A percentile compares a stretch with the other conserved stretches of the same genome.
These are phyloP conservation scores for Protomyces inundatus DNA, from an alignment of 1,139 yeast genomes.

Conservation along the genomic window DNA sequence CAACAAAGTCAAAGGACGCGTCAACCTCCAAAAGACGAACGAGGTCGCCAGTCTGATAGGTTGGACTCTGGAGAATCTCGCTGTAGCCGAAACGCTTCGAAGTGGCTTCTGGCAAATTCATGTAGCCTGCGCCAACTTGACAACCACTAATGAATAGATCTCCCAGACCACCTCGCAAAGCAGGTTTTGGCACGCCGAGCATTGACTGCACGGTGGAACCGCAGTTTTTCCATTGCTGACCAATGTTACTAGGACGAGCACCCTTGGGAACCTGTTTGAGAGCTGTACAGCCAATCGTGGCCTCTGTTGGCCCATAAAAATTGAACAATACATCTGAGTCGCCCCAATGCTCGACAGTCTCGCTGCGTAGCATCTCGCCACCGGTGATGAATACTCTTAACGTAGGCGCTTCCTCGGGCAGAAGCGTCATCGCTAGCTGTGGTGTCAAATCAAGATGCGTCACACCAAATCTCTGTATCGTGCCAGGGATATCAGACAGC, in stretches of 20 bases:
- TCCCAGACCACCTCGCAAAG: constrained; percentile 33
- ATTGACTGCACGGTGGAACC: constrained; percentile 31
- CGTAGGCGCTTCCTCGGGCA: constrained; percentile 32
- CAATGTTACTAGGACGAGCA: constrained; percentile 34
- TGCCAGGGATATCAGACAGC: constrained; percentile 30
- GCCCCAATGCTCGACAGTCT: constrained; percentile 34
- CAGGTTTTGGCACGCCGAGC: constrained; percentile 29
- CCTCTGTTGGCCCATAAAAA: constrained; percentile 36
- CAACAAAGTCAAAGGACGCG: constrained; percentile 33
- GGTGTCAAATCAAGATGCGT: constrained; percentile 35
- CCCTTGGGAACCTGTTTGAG: constrained; percentile 30
- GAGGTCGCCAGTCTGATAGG: constrained; percentile 35
- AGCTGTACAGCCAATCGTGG: constrained; percentile 34
- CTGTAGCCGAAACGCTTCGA: constrained; percentile 23
- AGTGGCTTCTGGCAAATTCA: constrained; percentile 31
- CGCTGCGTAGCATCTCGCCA: constrained; percentile 34
- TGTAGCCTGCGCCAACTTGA: constrained; percentile 34
- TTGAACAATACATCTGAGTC: constrained; percentile 32
- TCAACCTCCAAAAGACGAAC: constrained; percentile 32
- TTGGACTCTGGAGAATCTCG: constrained; percentile 4
- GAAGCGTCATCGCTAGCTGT: constrained; percentile 32
- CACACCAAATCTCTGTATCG: constrained; percentile 27
- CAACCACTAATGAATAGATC: constrained; percentile 33
- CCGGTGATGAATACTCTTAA: constrained; percentile 35
- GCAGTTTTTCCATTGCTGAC: constrained; percentile 34